Percentiles rank a stretch among this genome's conserved stretches.
Evolutionary conservation across 208 protist species (phyloP).

Genomic region (Leishmania arabica): DNA sequence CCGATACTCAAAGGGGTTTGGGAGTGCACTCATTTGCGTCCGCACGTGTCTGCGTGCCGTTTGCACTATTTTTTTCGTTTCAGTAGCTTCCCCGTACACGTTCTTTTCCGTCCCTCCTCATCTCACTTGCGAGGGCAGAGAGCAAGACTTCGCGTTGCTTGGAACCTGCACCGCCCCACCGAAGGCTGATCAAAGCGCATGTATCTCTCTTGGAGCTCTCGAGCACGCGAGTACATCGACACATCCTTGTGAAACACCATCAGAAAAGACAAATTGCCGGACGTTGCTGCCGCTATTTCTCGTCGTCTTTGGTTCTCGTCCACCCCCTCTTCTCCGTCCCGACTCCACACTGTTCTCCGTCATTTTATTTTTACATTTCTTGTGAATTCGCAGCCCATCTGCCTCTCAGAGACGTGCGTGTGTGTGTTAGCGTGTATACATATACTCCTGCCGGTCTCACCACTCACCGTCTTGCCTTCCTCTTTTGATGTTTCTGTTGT

Average conservation of each 20-base stretch:
- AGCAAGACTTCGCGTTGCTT: background rate
- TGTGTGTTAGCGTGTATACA: background rate
- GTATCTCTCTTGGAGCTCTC: background rate
- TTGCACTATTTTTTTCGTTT: background rate
- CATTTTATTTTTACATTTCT: background rate
- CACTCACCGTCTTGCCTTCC: background rate
- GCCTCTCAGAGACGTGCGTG: background rate
- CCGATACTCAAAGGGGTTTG: background rate
- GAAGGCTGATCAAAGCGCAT: background rate
- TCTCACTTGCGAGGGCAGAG: background rate
- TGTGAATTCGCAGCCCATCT: background rate
- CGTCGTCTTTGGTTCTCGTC: background rate
- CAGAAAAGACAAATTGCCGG: background rate
- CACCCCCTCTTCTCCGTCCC: background rate
- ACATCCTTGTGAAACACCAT: background rate
- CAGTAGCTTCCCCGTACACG: background rate
- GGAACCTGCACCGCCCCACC: background rate
- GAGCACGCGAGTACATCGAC: background rate
- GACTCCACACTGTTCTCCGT: background rate
- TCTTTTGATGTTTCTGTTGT: background rate
- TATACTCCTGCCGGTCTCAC: background rate
- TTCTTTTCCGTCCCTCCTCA: background rate
- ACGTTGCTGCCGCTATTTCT: background rate
- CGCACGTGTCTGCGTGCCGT: background rate
- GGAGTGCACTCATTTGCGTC: background rate